A percentile compares a stretch with the other conserved stretches of the same genome.
Evolutionary conservation across 371 early-diverging fungal species (phyloP).

Genomic region (Circinella umbellata): DNA sequence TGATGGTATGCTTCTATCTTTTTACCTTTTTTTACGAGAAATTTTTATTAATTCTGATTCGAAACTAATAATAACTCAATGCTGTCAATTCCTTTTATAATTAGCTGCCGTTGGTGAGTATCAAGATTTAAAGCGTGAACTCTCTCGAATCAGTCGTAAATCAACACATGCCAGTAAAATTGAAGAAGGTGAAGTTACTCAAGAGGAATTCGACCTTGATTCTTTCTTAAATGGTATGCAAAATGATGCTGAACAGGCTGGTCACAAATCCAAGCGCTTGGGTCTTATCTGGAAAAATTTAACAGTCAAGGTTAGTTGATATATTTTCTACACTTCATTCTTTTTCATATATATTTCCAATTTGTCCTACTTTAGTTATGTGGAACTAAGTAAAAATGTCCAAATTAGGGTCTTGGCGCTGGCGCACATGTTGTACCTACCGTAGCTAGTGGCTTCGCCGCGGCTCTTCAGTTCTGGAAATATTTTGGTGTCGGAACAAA

Average conservation of each 20-base stretch:
- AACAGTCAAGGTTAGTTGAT: conserved; percentile 30
- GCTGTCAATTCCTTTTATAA: conserved; percentile 39
- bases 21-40: background rate
- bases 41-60: conserved; percentile 54
- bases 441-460: conserved; percentile 18
- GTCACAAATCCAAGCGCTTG: conserved; percentile 38
- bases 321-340: no score
- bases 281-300: conserved; percentile 56
- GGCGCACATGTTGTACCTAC: conserved; percentile 46
- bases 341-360: background rate
- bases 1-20: conserved; percentile 4
- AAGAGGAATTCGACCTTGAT: conserved; percentile 41
- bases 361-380: no score
- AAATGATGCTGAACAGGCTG: conserved; percentile 20
- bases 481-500: conserved; percentile 25
- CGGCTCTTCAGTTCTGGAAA: conserved; percentile 31
- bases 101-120: conserved; percentile 26
- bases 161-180: conserved; percentile 11
- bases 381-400: background rate
- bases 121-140: conserved; percentile 22
- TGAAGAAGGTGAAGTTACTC: conserved; percentile 30
- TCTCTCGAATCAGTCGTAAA: conserved; percentile 16
- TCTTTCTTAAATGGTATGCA: conserved; percentile 34
- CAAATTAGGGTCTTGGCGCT: conserved; percentile 36
- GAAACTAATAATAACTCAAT: conserved; percentile 47